Percentiles rank a stretch among this genome's conserved stretches.
Conservation (phyloP, 176 grass and related monocot species). For the Ensete ventricosum region DNA sequence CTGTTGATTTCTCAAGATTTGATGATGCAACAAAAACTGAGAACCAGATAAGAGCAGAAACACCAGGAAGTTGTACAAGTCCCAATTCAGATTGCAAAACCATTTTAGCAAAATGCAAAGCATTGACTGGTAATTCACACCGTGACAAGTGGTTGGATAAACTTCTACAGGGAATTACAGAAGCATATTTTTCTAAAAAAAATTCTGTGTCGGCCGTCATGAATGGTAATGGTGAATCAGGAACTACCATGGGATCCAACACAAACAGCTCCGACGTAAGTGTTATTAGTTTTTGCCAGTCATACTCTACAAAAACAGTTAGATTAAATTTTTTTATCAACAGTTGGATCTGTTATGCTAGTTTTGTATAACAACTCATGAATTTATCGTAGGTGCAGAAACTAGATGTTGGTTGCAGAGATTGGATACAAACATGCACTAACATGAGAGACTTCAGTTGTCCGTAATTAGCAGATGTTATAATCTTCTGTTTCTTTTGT, state of each 20-base stretch:
- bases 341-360: neutral
- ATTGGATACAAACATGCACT: neutral
- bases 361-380: too few relatives aligned
- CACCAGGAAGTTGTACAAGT: slow-evolving; percentile 46
- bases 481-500: too few relatives aligned
- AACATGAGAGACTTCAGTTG: neutral
- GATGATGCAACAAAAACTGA: slow-evolving; percentile 28
- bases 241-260: slow-evolving; percentile 28
- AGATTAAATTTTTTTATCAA: neutral
- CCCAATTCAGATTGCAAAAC: slow-evolving; percentile 38
- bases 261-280: slow-evolving; percentile 45
- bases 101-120: slow-evolving; percentile 58
- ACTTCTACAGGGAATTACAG: slow-evolving; percentile 55
- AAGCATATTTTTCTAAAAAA: slow-evolving; percentile 27
- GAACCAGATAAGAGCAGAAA: slow-evolving; percentile 57
- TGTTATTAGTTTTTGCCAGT: neutral
- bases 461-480: too few relatives aligned
- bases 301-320: neutral
- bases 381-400: too few relatives aligned
- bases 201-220: slow-evolving; percentile 24
- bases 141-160: slow-evolving; percentile 93
- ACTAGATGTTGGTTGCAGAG: neutral
- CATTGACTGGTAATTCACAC: slow-evolving; percentile 36
- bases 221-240: slow-evolving; percentile 21
- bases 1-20: slow-evolving; percentile 50